Percentiles rank a stretch among this genome's conserved stretches.
Evolutionary conservation across 768 basidiomycete species (phyloP).

Genomic region (Pisolithus orientalis): DNA sequence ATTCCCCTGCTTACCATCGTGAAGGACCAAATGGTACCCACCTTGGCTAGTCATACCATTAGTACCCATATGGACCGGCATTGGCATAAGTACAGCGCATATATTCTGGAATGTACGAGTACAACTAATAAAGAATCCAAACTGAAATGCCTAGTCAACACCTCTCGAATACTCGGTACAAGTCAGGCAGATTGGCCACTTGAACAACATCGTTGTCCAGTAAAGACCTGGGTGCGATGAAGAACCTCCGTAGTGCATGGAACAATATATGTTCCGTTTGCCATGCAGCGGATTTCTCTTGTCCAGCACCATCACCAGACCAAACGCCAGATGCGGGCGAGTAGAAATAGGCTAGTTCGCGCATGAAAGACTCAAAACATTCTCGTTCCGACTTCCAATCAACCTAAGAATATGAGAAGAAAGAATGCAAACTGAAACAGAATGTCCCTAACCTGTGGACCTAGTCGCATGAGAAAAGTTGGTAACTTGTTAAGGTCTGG

Average conservation of each 20-base stretch:
- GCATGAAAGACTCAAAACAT: slow-evolving; percentile 82
- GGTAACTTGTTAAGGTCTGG: slow-evolving; percentile 91
- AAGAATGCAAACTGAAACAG: neutral
- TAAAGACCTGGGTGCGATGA: slow-evolving; percentile 59
- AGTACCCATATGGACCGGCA: no score
- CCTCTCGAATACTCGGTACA: slow-evolving; percentile 93
- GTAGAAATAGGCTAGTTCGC: slow-evolving; percentile 91
- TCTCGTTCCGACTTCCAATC: slow-evolving; percentile 80
- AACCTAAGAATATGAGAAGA: slow-evolving; percentile 46
- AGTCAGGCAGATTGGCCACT: slow-evolving; percentile 82
- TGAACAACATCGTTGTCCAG: slow-evolving; percentile 75
- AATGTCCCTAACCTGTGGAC: slow-evolving; percentile 61
- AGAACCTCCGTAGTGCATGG: slow-evolving; percentile 75
- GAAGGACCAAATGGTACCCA: slow-evolving; percentile 39
- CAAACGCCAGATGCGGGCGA: slow-evolving; percentile 38
- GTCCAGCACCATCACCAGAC: slow-evolving; percentile 29
- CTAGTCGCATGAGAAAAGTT: slow-evolving; percentile 82
- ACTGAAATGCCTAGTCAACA: slow-evolving; percentile 42
- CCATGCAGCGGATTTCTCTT: slow-evolving; percentile 62
- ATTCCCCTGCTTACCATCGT: slow-evolving; percentile 42
- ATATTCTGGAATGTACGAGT: no score
- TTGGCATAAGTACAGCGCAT: neutral
- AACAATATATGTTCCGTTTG: slow-evolving; percentile 90
- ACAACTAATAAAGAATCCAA: no score
- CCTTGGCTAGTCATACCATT: slow-evolving; percentile 5